Evolutionary conservation across 2,329 filamentous ascomycete species (phyloP).

Genomic region (Xylaria sp.): DNA sequence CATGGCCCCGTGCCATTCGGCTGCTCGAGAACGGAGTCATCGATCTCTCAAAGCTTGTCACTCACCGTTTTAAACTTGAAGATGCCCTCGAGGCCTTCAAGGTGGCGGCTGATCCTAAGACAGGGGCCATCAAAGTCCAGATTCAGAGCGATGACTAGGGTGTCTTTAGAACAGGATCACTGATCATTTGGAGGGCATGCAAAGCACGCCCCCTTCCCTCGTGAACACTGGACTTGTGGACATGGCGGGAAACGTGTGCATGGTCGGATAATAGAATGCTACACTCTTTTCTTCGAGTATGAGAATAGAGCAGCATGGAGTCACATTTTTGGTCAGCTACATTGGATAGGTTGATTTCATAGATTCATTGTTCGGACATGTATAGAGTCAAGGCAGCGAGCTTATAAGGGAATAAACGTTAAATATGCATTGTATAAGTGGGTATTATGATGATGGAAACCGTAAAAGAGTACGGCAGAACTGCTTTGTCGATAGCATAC

Average conservation of each 20-base stretch:
- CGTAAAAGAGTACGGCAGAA: background rate
- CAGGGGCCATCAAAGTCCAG: constrained; percentile 96
- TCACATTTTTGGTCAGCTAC: constrained; percentile 25
- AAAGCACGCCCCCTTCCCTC: background rate
- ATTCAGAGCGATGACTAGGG: constrained; percentile 76
- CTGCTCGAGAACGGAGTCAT: constrained; percentile 87
- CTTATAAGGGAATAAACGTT: constrained; percentile 24
- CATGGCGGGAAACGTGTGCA: background rate
- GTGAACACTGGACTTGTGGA: background rate
- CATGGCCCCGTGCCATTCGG: constrained; percentile 92
- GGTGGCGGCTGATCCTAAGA: constrained; percentile 87
- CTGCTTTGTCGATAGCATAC: background rate
- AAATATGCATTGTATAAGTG: constrained; percentile 4
- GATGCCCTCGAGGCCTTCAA: constrained; percentile 91
- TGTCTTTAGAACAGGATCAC: background rate
- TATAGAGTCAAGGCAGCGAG: constrained; percentile 31
- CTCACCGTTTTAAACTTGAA: constrained; percentile 86
- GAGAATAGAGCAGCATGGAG: constrained; percentile 25
- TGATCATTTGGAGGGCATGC: background rate
- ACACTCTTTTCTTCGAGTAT: constrained; percentile 13
- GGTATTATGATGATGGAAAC: background rate
- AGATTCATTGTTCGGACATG: constrained; percentile 25
- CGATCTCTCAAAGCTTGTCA: constrained; percentile 83
- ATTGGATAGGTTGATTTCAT: constrained; percentile 21
- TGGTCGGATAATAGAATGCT: constrained; percentile 3